Base-by-base conservation (phyloP, 2,329 filamentous ascomycete species). In the Sporothrix schenckii region DNA sequence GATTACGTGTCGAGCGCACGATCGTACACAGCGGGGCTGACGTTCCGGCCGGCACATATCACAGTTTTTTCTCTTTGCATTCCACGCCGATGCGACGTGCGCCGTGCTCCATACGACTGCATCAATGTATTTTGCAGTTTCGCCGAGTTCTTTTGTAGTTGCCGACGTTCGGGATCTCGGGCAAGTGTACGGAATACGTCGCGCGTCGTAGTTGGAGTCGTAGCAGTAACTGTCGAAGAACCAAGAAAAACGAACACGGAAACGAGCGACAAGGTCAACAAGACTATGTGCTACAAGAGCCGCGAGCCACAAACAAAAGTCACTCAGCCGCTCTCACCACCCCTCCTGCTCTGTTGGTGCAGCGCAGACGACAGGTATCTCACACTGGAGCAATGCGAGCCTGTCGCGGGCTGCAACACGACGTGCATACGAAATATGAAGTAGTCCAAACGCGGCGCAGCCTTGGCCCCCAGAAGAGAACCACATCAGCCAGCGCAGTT, bases 361-460 rank as follows among this genome's bases (percentile, higher is more conserved):
- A 66, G 47, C 63, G 19, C 63, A 66, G 30, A 58, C 54, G 47
- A 52, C 41, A 63, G 24, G 39, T 16, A 13, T 3, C 3, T 2
- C 6, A 9, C 34, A 34, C 34, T 34, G 34, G 5, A 34, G 34
- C 34, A 13, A 6, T 21, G 30, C 54, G 41, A 44, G 56, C 19
- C 19, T 21, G 34, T n/a, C 41, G 41, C 41, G 60, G 60, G 47
- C 63, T 47, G 47, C 65, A 34, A 47, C 30, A 67, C 41, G 34
- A 68, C 52, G 52, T 58, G 66, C 66, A 68, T 68, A 34, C 34
- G 34, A 34, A 34, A 6, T 34, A 34, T 6, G 34, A 34, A 34
- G 34, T 34, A 34, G 34, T 67, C 56, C 66, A 56, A 60, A 68
- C 66, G 53, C 49, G 66, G 66, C 66, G 66, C 66, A 58, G 66